A percentile compares a stretch with the other conserved stretches of the same genome.
Evolutionary conservation across 257 asterid species (phyloP).

Genomic region (Solanum arcanum): DNA sequence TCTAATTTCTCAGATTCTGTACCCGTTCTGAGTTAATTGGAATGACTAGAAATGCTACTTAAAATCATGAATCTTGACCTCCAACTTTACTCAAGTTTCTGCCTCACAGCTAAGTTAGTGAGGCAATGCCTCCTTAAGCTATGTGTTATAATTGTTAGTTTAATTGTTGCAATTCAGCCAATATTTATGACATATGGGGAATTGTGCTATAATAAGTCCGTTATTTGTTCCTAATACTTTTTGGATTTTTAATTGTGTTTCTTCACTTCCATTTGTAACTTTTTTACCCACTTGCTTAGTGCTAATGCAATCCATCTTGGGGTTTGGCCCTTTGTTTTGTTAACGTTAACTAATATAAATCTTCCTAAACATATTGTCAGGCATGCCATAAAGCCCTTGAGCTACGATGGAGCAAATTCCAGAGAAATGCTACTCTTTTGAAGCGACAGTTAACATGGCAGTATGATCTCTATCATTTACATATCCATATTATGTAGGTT

Average conservation of each 20-base stretch:
- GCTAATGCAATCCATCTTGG: background rate
- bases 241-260: background rate
- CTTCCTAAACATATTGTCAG: slow-evolving; percentile 22
- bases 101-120: background rate
- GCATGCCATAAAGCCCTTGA: slow-evolving; percentile 56
- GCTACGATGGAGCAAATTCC: slow-evolving; percentile 52
- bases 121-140: background rate
- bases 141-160: background rate
- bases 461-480: slow-evolving; percentile 35
- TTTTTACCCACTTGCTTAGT: background rate
- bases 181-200: background rate
- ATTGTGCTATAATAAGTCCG: background rate
- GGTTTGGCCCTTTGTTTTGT: background rate
- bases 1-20: background rate
- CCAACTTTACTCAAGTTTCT: background rate
- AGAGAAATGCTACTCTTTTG: slow-evolving; percentile 54
- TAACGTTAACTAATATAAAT: background rate
- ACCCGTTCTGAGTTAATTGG: background rate
- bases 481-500: background rate
- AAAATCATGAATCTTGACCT: background rate
- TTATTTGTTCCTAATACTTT: background rate
- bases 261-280: background rate
- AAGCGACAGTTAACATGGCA: slow-evolving; percentile 86
- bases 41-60: background rate
- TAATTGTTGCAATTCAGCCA: background rate